Percentiles rank a stretch among this genome's conserved stretches.
Evolutionary conservation across 352 stramenopile species (phyloP).

Genomic region (Blastocystis sp.): DNA sequence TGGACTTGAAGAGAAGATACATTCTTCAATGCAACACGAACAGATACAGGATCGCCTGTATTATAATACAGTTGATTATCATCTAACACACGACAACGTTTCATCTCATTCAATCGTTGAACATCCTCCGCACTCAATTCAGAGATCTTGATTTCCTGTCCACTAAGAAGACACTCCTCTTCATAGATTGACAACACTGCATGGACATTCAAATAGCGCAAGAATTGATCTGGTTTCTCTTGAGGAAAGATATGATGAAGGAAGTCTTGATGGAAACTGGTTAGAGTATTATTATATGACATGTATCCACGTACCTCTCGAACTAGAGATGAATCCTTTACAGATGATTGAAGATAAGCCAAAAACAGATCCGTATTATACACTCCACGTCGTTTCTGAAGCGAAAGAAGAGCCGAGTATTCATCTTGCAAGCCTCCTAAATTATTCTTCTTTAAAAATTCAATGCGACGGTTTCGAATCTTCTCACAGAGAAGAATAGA

Average conservation of each 20-base stretch:
- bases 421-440: not conserved
- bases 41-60: not conserved
- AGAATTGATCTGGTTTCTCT: not conserved
- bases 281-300: not conserved
- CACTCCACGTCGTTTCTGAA: not conserved
- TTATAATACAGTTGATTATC: slow-evolving; percentile 22
- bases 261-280: not conserved
- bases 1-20: slow-evolving; percentile 34
- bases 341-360: not conserved
- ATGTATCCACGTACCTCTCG: not conserved
- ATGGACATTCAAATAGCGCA: not conserved
- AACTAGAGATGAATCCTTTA: not conserved
- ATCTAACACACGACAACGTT: not conserved
- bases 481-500: not conserved
- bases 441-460: not conserved
- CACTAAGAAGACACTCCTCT: not conserved
- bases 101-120: not conserved
- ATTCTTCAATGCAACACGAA: slow-evolving; percentile 59
- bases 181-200: not conserved
- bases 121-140: not conserved
- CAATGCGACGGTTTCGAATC: not conserved
- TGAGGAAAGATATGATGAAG: slow-evolving; percentile 11
- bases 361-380: slow-evolving; percentile 15
- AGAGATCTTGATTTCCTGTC: not conserved
- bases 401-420: not conserved